Evolutionary conservation across 768 basidiomycete genomes (phyloP).

Genomic region (Suillus variegatus): DNA sequence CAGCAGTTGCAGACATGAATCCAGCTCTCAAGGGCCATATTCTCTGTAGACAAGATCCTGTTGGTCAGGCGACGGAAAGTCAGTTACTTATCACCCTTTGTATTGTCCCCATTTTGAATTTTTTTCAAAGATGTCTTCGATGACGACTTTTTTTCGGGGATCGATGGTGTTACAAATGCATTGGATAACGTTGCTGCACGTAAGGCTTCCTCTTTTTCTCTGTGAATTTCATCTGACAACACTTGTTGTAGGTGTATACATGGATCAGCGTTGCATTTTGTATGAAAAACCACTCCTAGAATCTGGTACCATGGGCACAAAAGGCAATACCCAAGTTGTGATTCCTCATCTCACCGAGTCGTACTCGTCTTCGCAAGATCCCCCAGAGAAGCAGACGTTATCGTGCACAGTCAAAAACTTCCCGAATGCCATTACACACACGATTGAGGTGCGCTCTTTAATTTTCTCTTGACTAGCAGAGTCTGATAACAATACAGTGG

Average conservation of each 20-base stretch:
- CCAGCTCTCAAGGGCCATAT: slow-evolving; percentile 87
- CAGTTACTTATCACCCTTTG: slow-evolving; percentile 30
- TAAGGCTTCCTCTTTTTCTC: slow-evolving; percentile 39
- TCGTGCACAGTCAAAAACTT: slow-evolving; percentile 99
- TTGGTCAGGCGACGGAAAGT: slow-evolving; percentile 94
- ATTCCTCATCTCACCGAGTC: slow-evolving; percentile 94
- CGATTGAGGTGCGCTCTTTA: slow-evolving; percentile 73
- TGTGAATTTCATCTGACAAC: slow-evolving; percentile 10
- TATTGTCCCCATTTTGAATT: slow-evolving; percentile 15
- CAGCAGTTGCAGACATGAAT: slow-evolving; percentile 95
- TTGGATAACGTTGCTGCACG: slow-evolving; percentile 96
- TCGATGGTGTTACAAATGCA: slow-evolving; percentile 97
- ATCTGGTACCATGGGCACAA: slow-evolving; percentile 97
- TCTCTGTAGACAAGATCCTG: slow-evolving; percentile 85
- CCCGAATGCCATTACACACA: slow-evolving; percentile 97
- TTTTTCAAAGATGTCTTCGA: slow-evolving; percentile 72
- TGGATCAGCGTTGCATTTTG: slow-evolving; percentile 98
- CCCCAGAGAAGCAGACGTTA: slow-evolving; percentile 96
- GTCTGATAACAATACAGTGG: slow-evolving; percentile 60
- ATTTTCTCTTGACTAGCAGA: slow-evolving; percentile 1
- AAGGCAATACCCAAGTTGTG: slow-evolving; percentile 96
- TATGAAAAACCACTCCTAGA: slow-evolving; percentile 95
- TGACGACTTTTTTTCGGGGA: slow-evolving; percentile 80
- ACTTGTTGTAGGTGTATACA: slow-evolving; percentile 75
- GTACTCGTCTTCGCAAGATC: slow-evolving; percentile 97